phyloP scores from a whole-genome alignment of 106 monocot species.

The Phalaenopsis equestris region DNA sequence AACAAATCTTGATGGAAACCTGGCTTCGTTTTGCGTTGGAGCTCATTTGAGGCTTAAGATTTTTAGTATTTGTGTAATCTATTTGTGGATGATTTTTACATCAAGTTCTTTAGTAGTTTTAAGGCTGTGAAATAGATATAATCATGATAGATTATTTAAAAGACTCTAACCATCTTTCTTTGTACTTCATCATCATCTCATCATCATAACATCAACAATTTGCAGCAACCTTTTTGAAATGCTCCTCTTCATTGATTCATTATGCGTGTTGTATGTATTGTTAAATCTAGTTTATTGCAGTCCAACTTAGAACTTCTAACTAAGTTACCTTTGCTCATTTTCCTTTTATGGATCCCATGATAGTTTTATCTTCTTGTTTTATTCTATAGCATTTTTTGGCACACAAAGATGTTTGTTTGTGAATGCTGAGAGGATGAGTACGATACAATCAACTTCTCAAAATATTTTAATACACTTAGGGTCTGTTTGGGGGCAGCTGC shows the following conservation, averaged over 20 bases:
- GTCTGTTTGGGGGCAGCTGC: too few species aligned
- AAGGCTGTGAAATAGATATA: neutral
- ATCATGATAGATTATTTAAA: neutral
- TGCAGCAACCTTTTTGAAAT: neutral
- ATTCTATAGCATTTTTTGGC: neutral
- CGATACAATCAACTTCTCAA: too few species aligned
- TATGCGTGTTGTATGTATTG: neutral
- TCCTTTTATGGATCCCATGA: neutral
- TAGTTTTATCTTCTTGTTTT: neutral
- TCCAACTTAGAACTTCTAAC: neutral
- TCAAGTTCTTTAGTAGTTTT: neutral
- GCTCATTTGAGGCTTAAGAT: neutral
- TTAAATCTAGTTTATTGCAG: neutral
- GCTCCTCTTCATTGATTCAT: neutral
- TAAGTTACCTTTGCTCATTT: neutral
- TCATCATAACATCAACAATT: neutral
- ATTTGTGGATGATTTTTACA: neutral
- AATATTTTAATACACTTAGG: neutral
- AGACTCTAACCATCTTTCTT: neutral
- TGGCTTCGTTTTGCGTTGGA: neutral
- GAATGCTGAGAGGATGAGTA: neutral
- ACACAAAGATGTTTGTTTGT: neutral
- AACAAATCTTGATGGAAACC: neutral
- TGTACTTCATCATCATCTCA: neutral
- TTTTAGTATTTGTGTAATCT: neutral